Evolutionary conservation across 768 basidiomycete genomes (phyloP).

Genomic region (Amanita molliuscula): DNA sequence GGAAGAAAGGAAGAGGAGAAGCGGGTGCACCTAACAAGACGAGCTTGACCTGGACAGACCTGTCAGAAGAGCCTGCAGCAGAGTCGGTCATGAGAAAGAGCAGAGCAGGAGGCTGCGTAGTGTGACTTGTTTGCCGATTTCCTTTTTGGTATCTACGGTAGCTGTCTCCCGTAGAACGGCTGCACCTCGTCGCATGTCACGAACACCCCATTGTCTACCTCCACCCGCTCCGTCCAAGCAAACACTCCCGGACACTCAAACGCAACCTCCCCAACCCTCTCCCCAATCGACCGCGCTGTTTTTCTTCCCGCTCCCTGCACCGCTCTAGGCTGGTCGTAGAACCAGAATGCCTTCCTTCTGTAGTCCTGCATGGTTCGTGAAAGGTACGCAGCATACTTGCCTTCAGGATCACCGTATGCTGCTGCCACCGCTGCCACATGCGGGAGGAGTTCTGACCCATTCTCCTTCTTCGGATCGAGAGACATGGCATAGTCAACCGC

Average conservation of each 20-base stretch:
- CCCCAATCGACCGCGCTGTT: constrained; percentile 27
- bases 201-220: constrained; percentile 33
- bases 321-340: constrained; percentile 46
- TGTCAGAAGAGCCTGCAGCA: constrained; percentile 68
- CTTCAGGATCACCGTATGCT: constrained; percentile 47
- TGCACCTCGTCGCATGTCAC: constrained; percentile 32
- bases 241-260: constrained; percentile 31
- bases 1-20: constrained; percentile 4
- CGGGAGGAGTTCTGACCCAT: constrained; percentile 42
- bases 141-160: constrained; percentile 11
- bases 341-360: constrained; percentile 36
- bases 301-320: constrained; percentile 35
- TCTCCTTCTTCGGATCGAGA: constrained; percentile 20
- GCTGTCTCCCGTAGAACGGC: constrained; percentile 21
- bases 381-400: constrained; percentile 43
- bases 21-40: constrained; percentile 71
- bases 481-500: constrained; percentile 52
- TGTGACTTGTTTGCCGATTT: constrained; percentile 16
- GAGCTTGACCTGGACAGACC: constrained; percentile 95
- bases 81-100: constrained; percentile 52
- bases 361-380: constrained; percentile 26
- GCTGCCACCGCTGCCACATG: constrained; percentile 47
- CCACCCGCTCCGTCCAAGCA: constrained; percentile 15
- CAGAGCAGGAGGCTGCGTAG: constrained; percentile 8
- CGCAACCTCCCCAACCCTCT: constrained; percentile 3